phyloP scores from a whole-genome alignment of 176 grass and related monocot species.

The Tuctoria greenei region DNA sequence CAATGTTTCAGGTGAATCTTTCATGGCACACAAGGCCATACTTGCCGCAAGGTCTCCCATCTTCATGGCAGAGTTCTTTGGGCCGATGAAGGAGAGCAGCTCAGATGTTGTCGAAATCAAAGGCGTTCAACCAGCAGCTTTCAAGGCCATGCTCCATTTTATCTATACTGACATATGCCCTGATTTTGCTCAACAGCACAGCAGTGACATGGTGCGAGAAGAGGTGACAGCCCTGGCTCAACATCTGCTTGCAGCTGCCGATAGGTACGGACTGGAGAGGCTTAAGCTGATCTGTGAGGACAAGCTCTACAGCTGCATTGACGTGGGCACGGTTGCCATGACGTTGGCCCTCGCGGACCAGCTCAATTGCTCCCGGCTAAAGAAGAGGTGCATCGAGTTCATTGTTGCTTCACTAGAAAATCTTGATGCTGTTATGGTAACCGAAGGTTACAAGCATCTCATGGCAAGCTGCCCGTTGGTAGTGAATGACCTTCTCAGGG shows the following conservation, averaged over 20 bases:
- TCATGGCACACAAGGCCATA: conserved; percentile 20
- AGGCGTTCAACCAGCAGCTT: conserved; percentile 3
- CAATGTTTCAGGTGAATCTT: conserved; percentile 14
- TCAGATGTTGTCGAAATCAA: conserved; percentile 16
- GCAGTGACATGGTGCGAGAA: not conserved
- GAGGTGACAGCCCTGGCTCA: not conserved
- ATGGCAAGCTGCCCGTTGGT: conserved; percentile 17
- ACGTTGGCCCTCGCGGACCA: conserved; percentile 33
- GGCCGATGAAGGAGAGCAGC: conserved; percentile 28
- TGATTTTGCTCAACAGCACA: not conserved
- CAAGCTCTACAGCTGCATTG: not conserved
- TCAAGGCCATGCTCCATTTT: conserved; percentile 37
- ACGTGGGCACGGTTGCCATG: not conserved
- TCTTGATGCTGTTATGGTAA: conserved; percentile 30
- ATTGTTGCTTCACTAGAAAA: conserved; percentile 3
- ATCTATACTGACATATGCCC: conserved; percentile 25
- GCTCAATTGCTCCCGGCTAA: conserved; percentile 27
- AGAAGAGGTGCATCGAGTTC: conserved; percentile 27
- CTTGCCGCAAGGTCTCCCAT: not conserved
- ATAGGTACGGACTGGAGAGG: conserved; percentile 35
- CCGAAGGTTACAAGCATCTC: conserved; percentile 10
- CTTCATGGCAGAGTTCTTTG: conserved; percentile 31
- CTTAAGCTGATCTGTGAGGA: too few species aligned
- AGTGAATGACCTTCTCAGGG: conserved; percentile 16
- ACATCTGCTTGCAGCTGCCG: conserved; percentile 13